Base-by-base conservation (phyloP, 2,329 filamentous ascomycete genomes). In the Neophaeococcomyces mojaviensis region DNA sequence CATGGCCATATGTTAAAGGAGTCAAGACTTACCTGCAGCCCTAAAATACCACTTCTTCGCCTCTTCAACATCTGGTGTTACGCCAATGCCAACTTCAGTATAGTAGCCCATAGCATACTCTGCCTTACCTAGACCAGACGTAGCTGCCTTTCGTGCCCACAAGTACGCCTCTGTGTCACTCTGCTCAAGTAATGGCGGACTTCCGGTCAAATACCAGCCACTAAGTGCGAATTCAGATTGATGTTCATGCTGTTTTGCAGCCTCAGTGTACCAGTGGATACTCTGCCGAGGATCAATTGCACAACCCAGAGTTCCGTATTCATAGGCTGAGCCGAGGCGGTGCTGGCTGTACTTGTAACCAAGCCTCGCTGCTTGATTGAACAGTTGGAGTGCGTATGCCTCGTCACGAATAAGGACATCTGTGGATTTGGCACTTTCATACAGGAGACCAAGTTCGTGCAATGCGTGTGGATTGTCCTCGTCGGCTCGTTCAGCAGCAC, bases 21-120 rank as follows among this genome's bases (percentile, higher is more conserved):
- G 35, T 44, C 34, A 42, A 48, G 49, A 81, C 88, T 80, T 74
- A 96, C 90, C 86, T 62, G 92, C 92, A 67, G 92, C 89, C 64
- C 90, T 78, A 78, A 89, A 96, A 68, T 98, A 98, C 92, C 92
- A 98, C 58, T 88, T 79, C 74, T 94, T 96, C 18, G 90, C 92
- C 68, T 97, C 92, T 59, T 98, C 92, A 57, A 96, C 59, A 63
- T 90, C 94, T 7, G 85, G 81, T 13, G 83, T 74, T 53, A 87
- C 82, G 24, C 92, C 92, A 57, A 98, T 97, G 10, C 92, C 92
- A 39, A 92, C 83, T 66, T 98, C 92, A 1, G 87, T 94, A 61
- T 94, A 96, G 67, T 97, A 96, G 0, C 92, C 92, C 85, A 98
- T 95, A 0, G 90, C 92, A 67, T 96, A 97, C 68, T 97, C 86